Evolutionary conservation across 441 rosid genomes (phyloP), one percentile per base, ranked within the genome.

Genomic region (Kokia cookei): DNA sequence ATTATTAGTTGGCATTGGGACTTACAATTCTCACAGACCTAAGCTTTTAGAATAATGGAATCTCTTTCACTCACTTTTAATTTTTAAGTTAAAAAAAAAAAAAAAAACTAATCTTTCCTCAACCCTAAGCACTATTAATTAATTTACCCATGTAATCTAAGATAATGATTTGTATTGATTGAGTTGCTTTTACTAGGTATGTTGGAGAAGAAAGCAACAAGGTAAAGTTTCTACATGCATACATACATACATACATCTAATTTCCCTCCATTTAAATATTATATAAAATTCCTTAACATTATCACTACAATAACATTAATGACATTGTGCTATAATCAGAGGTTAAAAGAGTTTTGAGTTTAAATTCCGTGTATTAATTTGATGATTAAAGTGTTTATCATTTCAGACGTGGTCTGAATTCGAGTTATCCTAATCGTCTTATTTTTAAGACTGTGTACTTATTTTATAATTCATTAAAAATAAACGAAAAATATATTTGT

Each of bases 1-100:
- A 88, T 86, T 88, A 88, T 93, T 91, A 85, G 91, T 86, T 89
- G 93, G 96, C 92, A 80, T 89, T 73, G 94, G 96, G 89, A 89
- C 90, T 91, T 86, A 85, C 82, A 87, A 69, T 84, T 68, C 85
- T 84, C 88, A 80, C 76, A 85, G 86, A 83, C 86, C 90, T 62
- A 81, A 79, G 85, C 84, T 81, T 81, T 86, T 88, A 77, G 79
- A 77, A 82, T 85, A 85, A 81, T 85, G 81, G 76, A 84, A 85
- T 88, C 89, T 80, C 83, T 77, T 78, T 63, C 76, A 32, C 79
- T 11, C 45, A 29, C 58, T 83, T 83, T 80, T 81, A 58, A 67
- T 79, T 77, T 59, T 17, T 45, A 26, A 22, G 13, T 57, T 32
- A 5, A 32, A 32, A 32, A 32, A 32, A 32, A 1, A 9, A 45